Evolutionary conservation across 2,329 filamentous ascomycete species (phyloP).

Genomic region (Paecilomyces formosus): DNA sequence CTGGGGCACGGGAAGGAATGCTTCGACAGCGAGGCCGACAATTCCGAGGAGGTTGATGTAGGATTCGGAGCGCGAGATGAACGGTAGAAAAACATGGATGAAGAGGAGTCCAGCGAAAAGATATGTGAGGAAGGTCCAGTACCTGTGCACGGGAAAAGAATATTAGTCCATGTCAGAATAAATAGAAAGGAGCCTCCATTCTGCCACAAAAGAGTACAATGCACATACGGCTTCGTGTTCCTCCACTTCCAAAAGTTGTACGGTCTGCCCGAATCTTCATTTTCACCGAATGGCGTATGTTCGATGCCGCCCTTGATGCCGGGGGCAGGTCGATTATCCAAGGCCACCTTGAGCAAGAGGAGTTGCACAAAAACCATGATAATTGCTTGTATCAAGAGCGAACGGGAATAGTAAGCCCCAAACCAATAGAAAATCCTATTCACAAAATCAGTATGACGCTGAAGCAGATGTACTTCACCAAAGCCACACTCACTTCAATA

Average conservation of each 20-base stretch:
- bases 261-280: constrained; percentile 36
- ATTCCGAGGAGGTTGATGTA: constrained; percentile 41
- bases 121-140: constrained; percentile 53
- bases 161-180: constrained; percentile 8
- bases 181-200: not conserved
- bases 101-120: constrained; percentile 43
- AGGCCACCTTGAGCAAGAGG: constrained; percentile 53
- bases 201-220: not conserved
- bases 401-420: constrained; percentile 51
- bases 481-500: constrained; percentile 46
- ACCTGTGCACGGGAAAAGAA: constrained; percentile 23
- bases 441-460: constrained; percentile 5
- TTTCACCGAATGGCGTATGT: constrained; percentile 33
- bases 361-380: constrained; percentile 55
- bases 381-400: constrained; percentile 53
- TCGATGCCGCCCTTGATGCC: constrained; percentile 31
- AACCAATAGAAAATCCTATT: constrained; percentile 58
- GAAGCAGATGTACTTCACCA: not conserved
- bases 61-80: constrained; percentile 32
- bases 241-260: constrained; percentile 61
- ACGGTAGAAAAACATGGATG: constrained; percentile 47
- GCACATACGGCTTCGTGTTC: constrained; percentile 42
- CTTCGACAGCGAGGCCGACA: constrained; percentile 41
- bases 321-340: constrained; percentile 46
- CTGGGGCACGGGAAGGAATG: constrained; percentile 41